Evolutionary conservation across 2,329 filamentous ascomycete species (phyloP).

Genomic region (Talaromyces sp.): DNA sequence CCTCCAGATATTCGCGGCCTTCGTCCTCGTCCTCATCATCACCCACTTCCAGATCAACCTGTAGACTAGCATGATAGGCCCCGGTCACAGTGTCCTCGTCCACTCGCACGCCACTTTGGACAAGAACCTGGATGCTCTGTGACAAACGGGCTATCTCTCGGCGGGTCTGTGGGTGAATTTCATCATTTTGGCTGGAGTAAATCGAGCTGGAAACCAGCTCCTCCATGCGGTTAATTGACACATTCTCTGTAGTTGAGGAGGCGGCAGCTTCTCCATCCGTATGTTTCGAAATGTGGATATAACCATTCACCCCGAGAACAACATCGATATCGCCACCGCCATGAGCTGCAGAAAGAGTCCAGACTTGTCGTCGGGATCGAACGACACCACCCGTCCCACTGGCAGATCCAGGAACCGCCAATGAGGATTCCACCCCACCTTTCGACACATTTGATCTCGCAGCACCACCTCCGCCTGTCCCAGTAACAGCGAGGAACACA

Average conservation of each 20-base stretch:
- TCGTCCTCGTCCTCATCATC: constrained; percentile 44
- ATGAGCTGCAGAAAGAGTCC: constrained; percentile 64
- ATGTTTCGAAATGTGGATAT: constrained; percentile 92
- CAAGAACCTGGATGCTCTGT: constrained; percentile 78
- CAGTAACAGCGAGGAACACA: constrained; percentile 79
- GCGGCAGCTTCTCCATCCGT: constrained; percentile 56
- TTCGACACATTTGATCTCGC: constrained; percentile 47
- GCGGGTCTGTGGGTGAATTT: constrained; percentile 74
- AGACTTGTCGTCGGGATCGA: constrained; percentile 80
- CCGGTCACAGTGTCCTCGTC: constrained; percentile 86
- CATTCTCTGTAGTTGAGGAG: constrained; percentile 54
- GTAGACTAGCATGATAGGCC: constrained; percentile 80
- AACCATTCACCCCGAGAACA: constrained; percentile 91
- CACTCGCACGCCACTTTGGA: constrained; percentile 79
- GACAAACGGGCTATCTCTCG: constrained; percentile 84
- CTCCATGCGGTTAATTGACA: constrained; percentile 79
- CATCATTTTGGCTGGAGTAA: constrained; percentile 94
- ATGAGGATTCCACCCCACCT: constrained; percentile 30
- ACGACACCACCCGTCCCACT: constrained; percentile 78
- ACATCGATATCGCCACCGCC: constrained; percentile 70
- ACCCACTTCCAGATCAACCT: constrained; percentile 57
- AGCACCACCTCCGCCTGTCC: constrained; percentile 72
- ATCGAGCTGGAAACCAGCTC: constrained; percentile 82
- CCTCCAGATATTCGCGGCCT: constrained; percentile 47
- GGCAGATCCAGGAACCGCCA: constrained; percentile 65